Evolutionary conservation across 208 protist species (phyloP).

Genomic region (Trichomonas tenax): DNA sequence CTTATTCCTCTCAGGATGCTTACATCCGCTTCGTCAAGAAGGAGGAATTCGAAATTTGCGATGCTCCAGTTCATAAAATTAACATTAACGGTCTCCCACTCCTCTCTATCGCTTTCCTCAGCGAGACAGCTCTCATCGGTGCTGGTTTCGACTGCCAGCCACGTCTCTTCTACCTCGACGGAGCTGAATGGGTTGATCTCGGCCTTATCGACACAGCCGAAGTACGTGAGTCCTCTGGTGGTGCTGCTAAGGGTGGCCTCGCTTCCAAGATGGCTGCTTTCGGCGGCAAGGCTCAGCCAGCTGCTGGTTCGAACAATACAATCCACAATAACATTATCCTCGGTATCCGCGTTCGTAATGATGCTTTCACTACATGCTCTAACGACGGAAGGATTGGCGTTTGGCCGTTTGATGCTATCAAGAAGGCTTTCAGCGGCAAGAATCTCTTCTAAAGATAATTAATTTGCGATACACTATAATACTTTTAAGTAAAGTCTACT

Average conservation of each 20-base stretch:
- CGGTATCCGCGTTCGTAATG: background rate
- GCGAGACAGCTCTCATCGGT: constrained; percentile 29
- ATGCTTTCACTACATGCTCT: background rate
- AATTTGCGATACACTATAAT: background rate
- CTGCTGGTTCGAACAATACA: too few species aligned
- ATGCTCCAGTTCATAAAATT: background rate
- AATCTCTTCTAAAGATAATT: background rate
- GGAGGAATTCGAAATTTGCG: background rate
- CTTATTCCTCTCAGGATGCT: constrained; percentile 36
- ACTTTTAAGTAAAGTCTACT: too few species aligned
- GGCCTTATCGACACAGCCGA: background rate
- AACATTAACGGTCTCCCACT: constrained; percentile 27
- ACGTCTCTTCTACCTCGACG: constrained; percentile 28
- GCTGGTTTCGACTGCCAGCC: constrained; percentile 31
- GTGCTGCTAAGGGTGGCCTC: background rate
- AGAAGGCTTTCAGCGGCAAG: background rate
- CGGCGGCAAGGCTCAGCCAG: background rate
- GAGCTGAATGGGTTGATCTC: background rate
- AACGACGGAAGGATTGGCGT: background rate
- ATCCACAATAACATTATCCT: constrained; percentile 16
- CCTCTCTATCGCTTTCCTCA: constrained; percentile 30
- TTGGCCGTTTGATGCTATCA: background rate
- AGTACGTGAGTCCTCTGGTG: background rate
- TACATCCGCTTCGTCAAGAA: constrained; percentile 20
- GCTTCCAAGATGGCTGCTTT: background rate